Evolutionary conservation across 306 rosid species (phyloP), one percentile per base, ranked within the genome.

Genomic region (Calophaca sinica): DNA sequence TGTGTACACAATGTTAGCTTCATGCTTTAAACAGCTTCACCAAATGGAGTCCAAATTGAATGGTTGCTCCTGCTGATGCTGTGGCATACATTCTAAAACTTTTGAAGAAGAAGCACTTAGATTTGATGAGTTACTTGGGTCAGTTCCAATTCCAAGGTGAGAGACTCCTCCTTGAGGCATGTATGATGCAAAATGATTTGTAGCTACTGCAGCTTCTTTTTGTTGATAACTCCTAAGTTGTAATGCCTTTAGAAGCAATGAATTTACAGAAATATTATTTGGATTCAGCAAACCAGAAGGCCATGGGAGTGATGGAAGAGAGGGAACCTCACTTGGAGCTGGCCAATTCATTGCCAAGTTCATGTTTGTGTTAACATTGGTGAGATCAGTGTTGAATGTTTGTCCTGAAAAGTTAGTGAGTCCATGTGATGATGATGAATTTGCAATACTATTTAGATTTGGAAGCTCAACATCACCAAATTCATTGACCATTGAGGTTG

Each of bases 11-110:
- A 70, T 74, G 79, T 77, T 86, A 73, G 83, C 82, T 80, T 75
- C 54, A 15, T 52, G 62, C 5, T 68, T 59, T 61, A 42, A 35
- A 15, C 33, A 63, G 13, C 69, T 63, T 94, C 89, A 92, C 98
- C 97, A 92, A 33, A 88, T 64, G 87, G 98, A 92, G 93, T 94
- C 98, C 96, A 87, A 79, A 78, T 88, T 86, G 86, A 94, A 92
- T 84, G 97, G 96, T 84, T 87, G 97, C 93, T 87, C 93, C 75
- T 72, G 88, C 2, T 73, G 83, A 29, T 83, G 88, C 6, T 84
- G 88, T 20, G 91, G 75, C 68, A 76, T 67, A 13, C 88, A 76
- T 53, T 89, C 94, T 77, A 88, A 75, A 13, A 84, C 81, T 76
- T 83, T 81, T 12, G 85, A 87, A 36, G 97, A 91, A 65, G 93